Base-by-base conservation (phyloP, 1,284 basidiomycete genomes). In the Rhodotorula sp. region DNA sequence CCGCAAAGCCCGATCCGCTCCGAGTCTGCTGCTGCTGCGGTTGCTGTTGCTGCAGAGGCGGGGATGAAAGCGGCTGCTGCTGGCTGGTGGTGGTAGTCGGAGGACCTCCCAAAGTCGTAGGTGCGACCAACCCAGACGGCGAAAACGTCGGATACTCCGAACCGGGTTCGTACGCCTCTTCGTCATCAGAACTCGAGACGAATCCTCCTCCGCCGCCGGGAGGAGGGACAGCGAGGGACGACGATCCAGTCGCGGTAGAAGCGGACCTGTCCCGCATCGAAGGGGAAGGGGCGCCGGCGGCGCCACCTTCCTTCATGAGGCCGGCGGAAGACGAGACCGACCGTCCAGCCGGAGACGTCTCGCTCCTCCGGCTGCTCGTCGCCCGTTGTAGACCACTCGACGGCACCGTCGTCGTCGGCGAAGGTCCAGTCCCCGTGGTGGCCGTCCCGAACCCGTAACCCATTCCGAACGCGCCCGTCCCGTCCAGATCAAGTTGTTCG, bases 101-200 rank as follows among this genome's bases (percentile, higher is more conserved):
- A 15, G 60, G 21, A 4, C 51, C 31, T 16, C 52, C 46, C 58
- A 21, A 56, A 34, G 49, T 51, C 58, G 21, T 51, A 48, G 49
- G 67, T 59, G 43, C 57, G 18, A 26, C 69, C 43, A 23, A 15
- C n/a, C 61, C 46, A 29, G 26, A 43, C 34, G 18, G 20, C 60
- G 20, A 34, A 29, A 49, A 49, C 16, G 29, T 10, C 5, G 47
- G 29, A 18, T 60, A 58, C 14, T 68, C 72, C 48, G 73, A 70
- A 3, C 5, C 57, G 5, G 52, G 47, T 8, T 72, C 72, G 47
- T 70, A 70, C 1, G 69, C 71, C 48, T 78, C 79, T 34, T 79
- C 79, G 34, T 79, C 79, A 23, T 78, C 77, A 6, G 76, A 77
- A 26, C 72, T 74, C 31, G 73, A 7, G 88, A 90, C 18, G 3